Conservation (phyloP, 2,329 filamentous ascomycete genomes). For the Elsinoe ampelina region DNA sequence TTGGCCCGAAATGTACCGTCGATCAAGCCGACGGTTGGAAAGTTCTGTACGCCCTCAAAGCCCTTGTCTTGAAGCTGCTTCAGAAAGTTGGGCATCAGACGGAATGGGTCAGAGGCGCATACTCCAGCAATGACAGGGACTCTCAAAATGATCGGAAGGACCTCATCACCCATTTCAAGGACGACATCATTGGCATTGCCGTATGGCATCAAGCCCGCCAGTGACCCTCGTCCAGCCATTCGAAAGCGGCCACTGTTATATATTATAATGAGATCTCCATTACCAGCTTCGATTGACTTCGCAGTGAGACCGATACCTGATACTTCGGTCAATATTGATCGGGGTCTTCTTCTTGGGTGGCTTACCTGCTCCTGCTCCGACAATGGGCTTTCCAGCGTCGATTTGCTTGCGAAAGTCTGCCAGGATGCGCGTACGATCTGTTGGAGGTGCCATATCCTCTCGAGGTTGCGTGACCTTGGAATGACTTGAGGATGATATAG, state of each 20-base stretch:
- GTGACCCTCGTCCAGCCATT: constrained; percentile 61
- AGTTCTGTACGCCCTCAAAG: constrained; percentile 63
- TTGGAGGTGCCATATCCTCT: constrained; percentile 47
- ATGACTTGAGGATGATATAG: background rate
- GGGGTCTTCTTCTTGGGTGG: background rate
- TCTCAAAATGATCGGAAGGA: constrained; percentile 53
- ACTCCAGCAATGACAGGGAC: constrained; percentile 62
- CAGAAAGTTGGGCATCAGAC: constrained; percentile 52
- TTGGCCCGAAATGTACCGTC: constrained; percentile 59
- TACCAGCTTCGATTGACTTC: constrained; percentile 60
- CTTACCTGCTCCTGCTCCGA: constrained; percentile 57
- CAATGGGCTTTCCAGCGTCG: constrained; percentile 47
- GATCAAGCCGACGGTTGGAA: constrained; percentile 62
- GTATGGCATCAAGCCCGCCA: constrained; percentile 63
- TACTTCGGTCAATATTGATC: background rate
- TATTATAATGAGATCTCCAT: constrained; percentile 60
- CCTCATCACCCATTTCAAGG: constrained; percentile 59
- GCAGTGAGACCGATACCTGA: constrained; percentile 59
- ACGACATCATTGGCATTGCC: constrained; percentile 62
- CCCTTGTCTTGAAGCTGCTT: constrained; percentile 51
- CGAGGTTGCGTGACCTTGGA: background rate
- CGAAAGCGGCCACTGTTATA: constrained; percentile 65
- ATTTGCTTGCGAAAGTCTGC: constrained; percentile 46
- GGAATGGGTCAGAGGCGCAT: constrained; percentile 62
- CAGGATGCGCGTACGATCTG: constrained; percentile 48